Percentiles rank a stretch among this genome's conserved stretches.
These are phyloP conservation scores for Monascus purpureus DNA, from an alignment of 495 filamentous ascomycete species.

Conservation along the genomic window DNA sequence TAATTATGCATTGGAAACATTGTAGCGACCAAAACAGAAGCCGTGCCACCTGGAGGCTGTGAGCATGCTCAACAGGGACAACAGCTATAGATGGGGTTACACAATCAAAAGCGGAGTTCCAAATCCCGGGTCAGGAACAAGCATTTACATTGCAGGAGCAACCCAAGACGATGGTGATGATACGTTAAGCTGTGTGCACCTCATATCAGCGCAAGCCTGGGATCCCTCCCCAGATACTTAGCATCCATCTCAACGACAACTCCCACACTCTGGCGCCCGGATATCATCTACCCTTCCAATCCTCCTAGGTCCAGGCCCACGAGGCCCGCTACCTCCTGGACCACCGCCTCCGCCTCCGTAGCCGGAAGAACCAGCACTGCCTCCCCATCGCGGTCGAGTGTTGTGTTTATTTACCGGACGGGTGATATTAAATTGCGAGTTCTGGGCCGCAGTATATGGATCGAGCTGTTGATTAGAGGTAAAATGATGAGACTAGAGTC, in stretches of 20 bases:
- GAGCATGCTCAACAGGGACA: too few species aligned
- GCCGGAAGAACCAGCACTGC: slow-evolving; percentile 10
- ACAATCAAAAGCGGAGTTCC: too few species aligned
- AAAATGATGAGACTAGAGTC: slow-evolving; percentile 4
- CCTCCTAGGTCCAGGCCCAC: slow-evolving; percentile 17
- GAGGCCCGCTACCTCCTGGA: slow-evolving; percentile 3
- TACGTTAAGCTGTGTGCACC: too few species aligned
- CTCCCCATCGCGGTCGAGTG: slow-evolving; percentile 13
- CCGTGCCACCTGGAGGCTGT: too few species aligned
- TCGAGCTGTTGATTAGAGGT: slow-evolving; percentile 37
- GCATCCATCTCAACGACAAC: slow-evolving; percentile 15
- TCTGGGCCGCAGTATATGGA: slow-evolving; percentile 48
- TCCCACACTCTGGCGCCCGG: slow-evolving; percentile 23
- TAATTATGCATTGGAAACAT: too few species aligned
- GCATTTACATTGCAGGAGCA: too few species aligned
- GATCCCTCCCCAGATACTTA: slow-evolving; percentile 5
- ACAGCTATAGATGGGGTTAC: too few species aligned
- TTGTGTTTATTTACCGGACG: slow-evolving; percentile 8
- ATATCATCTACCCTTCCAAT: slow-evolving; percentile 30
- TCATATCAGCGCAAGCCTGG: too few species aligned
- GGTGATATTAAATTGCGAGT: slow-evolving; percentile 46
- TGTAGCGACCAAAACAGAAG: too few species aligned
- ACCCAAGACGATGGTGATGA: too few species aligned
- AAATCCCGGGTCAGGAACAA: too few species aligned
- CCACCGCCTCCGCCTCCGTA: slow-evolving; percentile 14